phyloP scores from a whole-genome alignment of 345 rosid species.

The Brassica nigra region DNA sequence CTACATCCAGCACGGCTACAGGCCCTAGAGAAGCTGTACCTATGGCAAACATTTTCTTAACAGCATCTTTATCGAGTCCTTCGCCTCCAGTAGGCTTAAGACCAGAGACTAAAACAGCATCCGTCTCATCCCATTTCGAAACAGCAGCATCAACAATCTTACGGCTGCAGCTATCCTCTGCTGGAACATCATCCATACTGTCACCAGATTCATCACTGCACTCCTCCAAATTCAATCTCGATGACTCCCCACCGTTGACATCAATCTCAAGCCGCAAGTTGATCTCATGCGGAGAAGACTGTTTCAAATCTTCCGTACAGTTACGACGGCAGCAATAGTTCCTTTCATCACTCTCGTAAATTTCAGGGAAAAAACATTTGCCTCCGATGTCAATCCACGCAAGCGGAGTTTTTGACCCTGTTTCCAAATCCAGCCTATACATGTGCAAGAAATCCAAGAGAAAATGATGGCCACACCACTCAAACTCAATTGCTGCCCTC shows the following conservation, averaged over 20 bases:
- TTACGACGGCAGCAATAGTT: constrained; percentile 45
- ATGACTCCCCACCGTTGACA: constrained; percentile 53
- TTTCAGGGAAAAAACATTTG: constrained; percentile 81
- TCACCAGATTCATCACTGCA: constrained; percentile 72
- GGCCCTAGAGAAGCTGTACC: constrained; percentile 52
- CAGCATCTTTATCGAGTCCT: constrained; percentile 47
- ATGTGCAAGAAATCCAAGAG: constrained; percentile 85
- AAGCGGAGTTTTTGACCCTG: constrained; percentile 62
- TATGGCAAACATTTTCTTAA: constrained; percentile 51
- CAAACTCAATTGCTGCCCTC: constrained; percentile 63
- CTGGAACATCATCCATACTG: constrained; percentile 42
- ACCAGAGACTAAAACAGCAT: constrained; percentile 30
- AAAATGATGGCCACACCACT: constrained; percentile 49
- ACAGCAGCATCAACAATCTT: constrained; percentile 29
- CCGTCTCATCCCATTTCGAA: constrained; percentile 48
- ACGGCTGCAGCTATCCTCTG: constrained; percentile 53
- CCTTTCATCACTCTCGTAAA: constrained; percentile 46
- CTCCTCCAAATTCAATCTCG: constrained; percentile 55
- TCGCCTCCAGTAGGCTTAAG: constrained; percentile 31
- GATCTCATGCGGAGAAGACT: constrained; percentile 54
- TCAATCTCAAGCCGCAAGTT: constrained; percentile 87
- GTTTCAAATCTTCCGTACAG: constrained; percentile 39
- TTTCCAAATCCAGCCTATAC: constrained; percentile 63
- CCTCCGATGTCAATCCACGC: constrained; percentile 96
- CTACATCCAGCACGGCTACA: constrained; percentile 52